Evolutionary conservation across 768 basidiomycete genomes (phyloP), one percentile per base, ranked within the genome.

Genomic region (Mycena latifolia): DNA sequence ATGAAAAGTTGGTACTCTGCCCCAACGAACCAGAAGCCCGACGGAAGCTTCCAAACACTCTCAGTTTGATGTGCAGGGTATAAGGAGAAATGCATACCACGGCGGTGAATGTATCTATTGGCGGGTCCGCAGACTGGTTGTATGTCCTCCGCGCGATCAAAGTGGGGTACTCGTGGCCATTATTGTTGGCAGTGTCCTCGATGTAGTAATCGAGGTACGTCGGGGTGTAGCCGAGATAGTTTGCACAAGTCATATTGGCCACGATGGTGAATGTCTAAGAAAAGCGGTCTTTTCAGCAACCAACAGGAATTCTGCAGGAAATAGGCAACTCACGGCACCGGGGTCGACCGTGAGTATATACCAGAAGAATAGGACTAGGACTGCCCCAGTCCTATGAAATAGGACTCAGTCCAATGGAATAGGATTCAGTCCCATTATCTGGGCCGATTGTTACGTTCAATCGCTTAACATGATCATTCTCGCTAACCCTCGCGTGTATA

Each of bases 161-260:
- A 20, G 37, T 60, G 22, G 58, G 58, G 25, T 27, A 27, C 37
- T 60, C 58, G 48, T 60, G 37, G 3, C 48, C 58, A 27, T 60
- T 60, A 37, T 60, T 60, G 37, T 60, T 60, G 25, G 48, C 22
- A 12, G 27, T 39, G 48, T 51, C 58, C 14, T 60, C 33, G 58
- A 60, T 60, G 48, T 60, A 60, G 58, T 52, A 61, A 22, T 61
- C 59, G 14, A 61, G 48, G 59, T 61, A 61, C 27, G 48, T 60
- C 29, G 59, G 59, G 59, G 48, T 52, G 59, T 61, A 61, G n/a
- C 59, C 59, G 39, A 61, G 59, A 22, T 61, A 52, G 39, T 61
- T 52, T n/a, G 50, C 59, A 28, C 59, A 61, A 1, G 50, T 52
- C 50, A 61, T 51, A 28, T 61, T 52, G 28, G 27, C 59, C 15